Percentiles rank a stretch among this genome's conserved stretches.
Conservation (phyloP, 345 rosid genomes). For the Sonneratia caseolaris region DNA sequence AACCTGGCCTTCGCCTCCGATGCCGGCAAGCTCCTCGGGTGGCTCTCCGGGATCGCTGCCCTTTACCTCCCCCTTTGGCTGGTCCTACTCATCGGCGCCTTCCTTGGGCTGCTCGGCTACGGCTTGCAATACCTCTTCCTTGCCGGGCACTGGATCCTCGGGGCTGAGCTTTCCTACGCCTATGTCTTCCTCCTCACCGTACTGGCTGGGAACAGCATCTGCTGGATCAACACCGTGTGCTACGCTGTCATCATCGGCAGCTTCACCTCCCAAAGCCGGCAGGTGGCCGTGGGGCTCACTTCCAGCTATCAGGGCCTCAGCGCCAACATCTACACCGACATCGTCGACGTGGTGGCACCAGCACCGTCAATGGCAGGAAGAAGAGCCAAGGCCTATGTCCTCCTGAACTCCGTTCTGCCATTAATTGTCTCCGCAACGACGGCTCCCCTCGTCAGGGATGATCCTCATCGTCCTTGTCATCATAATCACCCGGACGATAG, state of each 20-base stretch:
- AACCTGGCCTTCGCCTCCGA: constrained; percentile 88
- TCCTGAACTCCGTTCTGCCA: constrained; percentile 56
- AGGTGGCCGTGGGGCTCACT: constrained; percentile 62
- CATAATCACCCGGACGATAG: background rate
- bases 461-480: background rate
- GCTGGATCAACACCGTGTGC: constrained; percentile 89
- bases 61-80: constrained; percentile 58
- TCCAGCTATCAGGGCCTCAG: constrained; percentile 73
- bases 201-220: constrained; percentile 85
- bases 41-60: constrained; percentile 76
- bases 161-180: constrained; percentile 34
- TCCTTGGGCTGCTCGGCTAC: constrained; percentile 58
- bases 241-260: constrained; percentile 41
- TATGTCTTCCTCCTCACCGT: constrained; percentile 53
- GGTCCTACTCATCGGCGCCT: constrained; percentile 61
- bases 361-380: constrained; percentile 12
- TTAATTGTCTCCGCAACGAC: constrained; percentile 26
- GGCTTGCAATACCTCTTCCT: constrained; percentile 73
- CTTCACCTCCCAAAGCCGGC: constrained; percentile 38
- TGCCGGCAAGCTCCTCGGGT: constrained; percentile 83
- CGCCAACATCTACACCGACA: constrained; percentile 59
- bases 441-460: constrained; percentile 29
- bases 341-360: constrained; percentile 27
- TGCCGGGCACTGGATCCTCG: constrained; percentile 21
- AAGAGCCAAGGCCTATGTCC: constrained; percentile 47